Base-by-base conservation (phyloP, 2,329 filamentous ascomycete species). In the Raffaelea arxii region DNA sequence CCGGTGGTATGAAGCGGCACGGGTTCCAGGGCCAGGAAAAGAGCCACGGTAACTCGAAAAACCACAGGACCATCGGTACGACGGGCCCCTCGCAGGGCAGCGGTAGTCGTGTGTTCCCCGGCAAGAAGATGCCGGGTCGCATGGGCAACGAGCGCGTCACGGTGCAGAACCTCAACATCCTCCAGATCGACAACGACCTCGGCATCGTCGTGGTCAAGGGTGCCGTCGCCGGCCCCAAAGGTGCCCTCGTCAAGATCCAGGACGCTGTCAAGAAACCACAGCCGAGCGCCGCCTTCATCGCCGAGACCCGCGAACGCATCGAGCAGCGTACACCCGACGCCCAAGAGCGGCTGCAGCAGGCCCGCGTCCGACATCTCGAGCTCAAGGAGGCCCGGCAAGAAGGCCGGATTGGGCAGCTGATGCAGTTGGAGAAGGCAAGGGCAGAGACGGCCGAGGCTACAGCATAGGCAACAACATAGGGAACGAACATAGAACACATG, bases 1-100 rank as follows among this genome's bases (percentile, higher is more conserved):
- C 85, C 10, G 92, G 92, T 76, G 92, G 87, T 55, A 98, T 98
- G 92, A 98, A 98, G 80, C 77, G 86, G 56, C 86, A 91, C 69
- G 89, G 89, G 27, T 97, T 92, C 66, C 65, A 72, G 25, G 92
- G 92, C 58, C 92, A 98, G 71, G 84, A 82, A 56, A 86, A 88
- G 48, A 90, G 83, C 57, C 92, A 98, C 77, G 92, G 92, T 76
- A 91, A 94, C 69, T 96, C 90, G 61, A 81, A 89, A 69, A 89
- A 87, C 60, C 92, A 98, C 74, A 79, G 92, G 60, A 86, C 86
- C 24, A 86, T 96, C 69, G 92, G 92, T 73, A 91, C 88, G 27
- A 77, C 84, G 7, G 92, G 92, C 63, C 87, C 85, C 50, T 86
- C 84, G 56, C 92, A 98, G 67, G 92, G 92, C 54, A 82, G 85